Percentiles rank a stretch among this genome's conserved stretches.
Conservation (phyloP, 495 filamentous ascomycete genomes). For the Daldinia grandis region DNA sequence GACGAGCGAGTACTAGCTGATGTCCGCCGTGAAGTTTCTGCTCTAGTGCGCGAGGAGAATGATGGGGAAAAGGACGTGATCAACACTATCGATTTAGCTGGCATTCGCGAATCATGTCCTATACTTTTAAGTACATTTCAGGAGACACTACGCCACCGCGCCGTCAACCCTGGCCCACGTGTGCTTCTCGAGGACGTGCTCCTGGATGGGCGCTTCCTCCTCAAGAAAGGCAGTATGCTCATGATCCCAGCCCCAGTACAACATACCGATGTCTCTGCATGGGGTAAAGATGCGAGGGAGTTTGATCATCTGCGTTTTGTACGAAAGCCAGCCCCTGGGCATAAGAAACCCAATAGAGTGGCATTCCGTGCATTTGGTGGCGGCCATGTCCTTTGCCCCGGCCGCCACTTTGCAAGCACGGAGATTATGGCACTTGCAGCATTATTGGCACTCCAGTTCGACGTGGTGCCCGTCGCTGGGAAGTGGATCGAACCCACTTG, state of each 20-base stretch:
- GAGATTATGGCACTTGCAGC: slow-evolving; percentile 49
- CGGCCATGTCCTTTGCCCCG: slow-evolving; percentile 47
- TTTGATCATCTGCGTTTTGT: slow-evolving; percentile 48
- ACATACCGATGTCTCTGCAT: slow-evolving; percentile 38
- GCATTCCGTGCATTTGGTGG: slow-evolving; percentile 51
- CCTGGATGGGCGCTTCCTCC: slow-evolving; percentile 41
- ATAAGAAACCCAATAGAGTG: slow-evolving; percentile 32
- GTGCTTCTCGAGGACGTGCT: slow-evolving; percentile 42
- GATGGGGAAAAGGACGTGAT: slow-evolving; percentile 5
- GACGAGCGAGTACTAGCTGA: slow-evolving; percentile 26
- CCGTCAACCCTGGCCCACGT: slow-evolving; percentile 35
- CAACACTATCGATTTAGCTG: slow-evolving; percentile 25
- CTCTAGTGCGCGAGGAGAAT: slow-evolving; percentile 21
- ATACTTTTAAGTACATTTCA: slow-evolving; percentile 41
- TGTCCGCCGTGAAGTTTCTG: slow-evolving; percentile 40
- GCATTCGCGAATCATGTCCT: slow-evolving; percentile 35
- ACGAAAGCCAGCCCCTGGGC: neutral
- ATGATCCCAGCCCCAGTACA: slow-evolving; percentile 44
- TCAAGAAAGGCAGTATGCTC: slow-evolving; percentile 47
- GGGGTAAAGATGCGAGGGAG: slow-evolving; percentile 40
- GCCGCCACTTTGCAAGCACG: slow-evolving; percentile 47
- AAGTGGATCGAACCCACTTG: slow-evolving; percentile 39
- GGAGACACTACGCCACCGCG: slow-evolving; percentile 42
- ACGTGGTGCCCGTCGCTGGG: slow-evolving; percentile 40
- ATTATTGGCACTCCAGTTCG: slow-evolving; percentile 52